A percentile compares a stretch with the other conserved stretches of the same genome.
These are phyloP conservation scores for Bipolaris zeicola DNA, from an alignment of 2,329 filamentous ascomycete species.

Conservation along the genomic window DNA sequence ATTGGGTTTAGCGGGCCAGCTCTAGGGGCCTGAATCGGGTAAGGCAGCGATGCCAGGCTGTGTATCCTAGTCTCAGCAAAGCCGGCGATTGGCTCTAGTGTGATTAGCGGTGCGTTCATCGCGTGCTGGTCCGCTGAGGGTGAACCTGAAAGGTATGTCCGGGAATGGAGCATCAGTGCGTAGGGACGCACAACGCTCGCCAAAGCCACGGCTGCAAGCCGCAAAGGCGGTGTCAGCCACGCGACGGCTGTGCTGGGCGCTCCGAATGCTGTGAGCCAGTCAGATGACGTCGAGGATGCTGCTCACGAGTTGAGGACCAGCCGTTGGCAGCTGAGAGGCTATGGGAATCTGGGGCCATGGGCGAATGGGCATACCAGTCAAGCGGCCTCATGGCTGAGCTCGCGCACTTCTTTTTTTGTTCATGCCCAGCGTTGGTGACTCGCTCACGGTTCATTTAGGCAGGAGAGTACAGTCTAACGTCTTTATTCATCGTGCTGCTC, in stretches of 20 bases:
- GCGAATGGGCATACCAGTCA: slow-evolving; percentile 41
- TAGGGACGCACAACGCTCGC: slow-evolving; percentile 31
- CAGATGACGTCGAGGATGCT: slow-evolving; percentile 33
- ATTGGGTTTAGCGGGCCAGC: slow-evolving; percentile 26
- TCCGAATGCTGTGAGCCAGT: slow-evolving; percentile 38
- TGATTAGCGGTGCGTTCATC: slow-evolving; percentile 44
- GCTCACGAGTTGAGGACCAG: slow-evolving; percentile 28
- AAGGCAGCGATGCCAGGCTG: slow-evolving; percentile 29
- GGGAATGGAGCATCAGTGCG: slow-evolving; percentile 28
- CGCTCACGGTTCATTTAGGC: slow-evolving; percentile 42
- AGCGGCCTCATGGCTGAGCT: slow-evolving; percentile 43
- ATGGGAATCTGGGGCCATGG: slow-evolving; percentile 39
- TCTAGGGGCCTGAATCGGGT: slow-evolving; percentile 30
- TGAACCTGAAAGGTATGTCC: slow-evolving; percentile 31
- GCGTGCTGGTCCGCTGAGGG: slow-evolving; percentile 39
- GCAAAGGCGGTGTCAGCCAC: slow-evolving; percentile 42
- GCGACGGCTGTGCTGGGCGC: slow-evolving; percentile 42
- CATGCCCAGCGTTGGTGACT: slow-evolving; percentile 25
- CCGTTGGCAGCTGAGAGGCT: slow-evolving; percentile 41
- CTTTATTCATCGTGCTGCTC: slow-evolving; percentile 38
- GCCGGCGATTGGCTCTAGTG: slow-evolving; percentile 35
- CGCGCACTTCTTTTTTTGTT: slow-evolving; percentile 13
- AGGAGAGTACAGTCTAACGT: slow-evolving; percentile 39
- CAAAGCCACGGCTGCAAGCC: slow-evolving; percentile 26
- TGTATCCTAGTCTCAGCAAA: slow-evolving; percentile 24